A percentile compares a stretch with the other conserved stretches of the same genome.
phyloP scores from a whole-genome alignment of 306 rosid genomes.

The Fragaria iinumae region DNA sequence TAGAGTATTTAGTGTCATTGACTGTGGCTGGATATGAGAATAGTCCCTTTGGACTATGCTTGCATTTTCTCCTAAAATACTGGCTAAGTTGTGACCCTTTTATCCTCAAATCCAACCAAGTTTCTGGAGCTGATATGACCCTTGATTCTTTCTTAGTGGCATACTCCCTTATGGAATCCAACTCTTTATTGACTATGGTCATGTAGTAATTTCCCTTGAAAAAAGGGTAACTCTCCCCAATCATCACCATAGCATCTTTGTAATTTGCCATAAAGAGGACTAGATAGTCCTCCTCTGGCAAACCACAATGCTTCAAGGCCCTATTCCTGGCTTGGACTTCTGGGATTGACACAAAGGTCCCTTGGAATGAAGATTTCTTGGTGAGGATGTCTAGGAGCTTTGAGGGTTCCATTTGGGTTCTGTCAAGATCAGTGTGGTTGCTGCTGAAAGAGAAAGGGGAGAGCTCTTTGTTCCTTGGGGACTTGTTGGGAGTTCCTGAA shows the following conservation, averaged over 20 bases:
- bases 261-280: constrained; percentile 38
- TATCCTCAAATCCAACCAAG: constrained; percentile 47
- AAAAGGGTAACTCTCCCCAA: constrained; percentile 48
- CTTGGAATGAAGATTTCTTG: constrained; percentile 37
- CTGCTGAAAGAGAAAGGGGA: constrained; percentile 30
- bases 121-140: constrained; percentile 40
- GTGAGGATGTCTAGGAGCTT: constrained; percentile 34
- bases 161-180: constrained; percentile 33
- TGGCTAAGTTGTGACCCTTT: constrained; percentile 47
- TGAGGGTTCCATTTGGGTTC: constrained; percentile 34
- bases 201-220: constrained; percentile 40
- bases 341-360: constrained; percentile 42
- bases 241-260: constrained; percentile 39
- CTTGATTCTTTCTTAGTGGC: constrained; percentile 35
- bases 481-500: constrained; percentile 31
- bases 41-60: constrained; percentile 30
- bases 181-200: constrained; percentile 30
- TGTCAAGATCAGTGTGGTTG: constrained; percentile 24
- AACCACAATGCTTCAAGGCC: constrained; percentile 42
- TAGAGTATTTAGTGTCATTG: constrained; percentile 19
- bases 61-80: constrained; percentile 40
- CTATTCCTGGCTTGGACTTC: constrained; percentile 40
- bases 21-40: constrained; percentile 33
- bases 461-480: constrained; percentile 22
- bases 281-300: constrained; percentile 35